These are phyloP conservation scores for Solanum pinnatisectum DNA, from an alignment of 257 asterid species.

Conservation along the genomic window DNA sequence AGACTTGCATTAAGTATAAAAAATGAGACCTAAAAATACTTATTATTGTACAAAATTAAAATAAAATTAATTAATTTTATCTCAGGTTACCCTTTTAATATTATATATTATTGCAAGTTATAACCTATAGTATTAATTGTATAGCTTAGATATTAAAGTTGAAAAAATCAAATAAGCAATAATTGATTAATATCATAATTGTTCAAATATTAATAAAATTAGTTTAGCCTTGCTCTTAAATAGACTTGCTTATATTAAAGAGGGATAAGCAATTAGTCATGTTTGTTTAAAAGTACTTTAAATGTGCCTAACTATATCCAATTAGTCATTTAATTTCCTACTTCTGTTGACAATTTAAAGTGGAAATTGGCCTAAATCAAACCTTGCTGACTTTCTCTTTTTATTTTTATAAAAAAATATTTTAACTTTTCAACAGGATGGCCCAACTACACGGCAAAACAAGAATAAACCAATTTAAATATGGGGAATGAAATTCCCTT, in stretches of 20 bases:
- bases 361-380: not conserved
- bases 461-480: not conserved
- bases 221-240: not conserved
- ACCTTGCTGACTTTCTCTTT: not conserved
- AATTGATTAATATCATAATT: not conserved
- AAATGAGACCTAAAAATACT: not conserved
- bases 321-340: not conserved
- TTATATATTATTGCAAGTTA: not conserved
- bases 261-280: not conserved
- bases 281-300: not conserved
- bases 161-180: not conserved
- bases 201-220: not conserved
- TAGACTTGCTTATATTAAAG: not conserved
- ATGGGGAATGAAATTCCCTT: not conserved
- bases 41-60: not conserved
- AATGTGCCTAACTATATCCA: not conserved
- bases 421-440: not conserved
- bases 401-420: not conserved
- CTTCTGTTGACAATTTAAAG: not conserved
- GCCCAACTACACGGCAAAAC: not conserved
- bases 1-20: not conserved
- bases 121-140: not conserved
- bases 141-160: not conserved
- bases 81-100: not conserved
- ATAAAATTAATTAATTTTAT: not conserved